These are phyloP conservation scores for Beauveria varroae DNA, from an alignment of 2,329 filamentous ascomycete species.

Conservation along the genomic window DNA sequence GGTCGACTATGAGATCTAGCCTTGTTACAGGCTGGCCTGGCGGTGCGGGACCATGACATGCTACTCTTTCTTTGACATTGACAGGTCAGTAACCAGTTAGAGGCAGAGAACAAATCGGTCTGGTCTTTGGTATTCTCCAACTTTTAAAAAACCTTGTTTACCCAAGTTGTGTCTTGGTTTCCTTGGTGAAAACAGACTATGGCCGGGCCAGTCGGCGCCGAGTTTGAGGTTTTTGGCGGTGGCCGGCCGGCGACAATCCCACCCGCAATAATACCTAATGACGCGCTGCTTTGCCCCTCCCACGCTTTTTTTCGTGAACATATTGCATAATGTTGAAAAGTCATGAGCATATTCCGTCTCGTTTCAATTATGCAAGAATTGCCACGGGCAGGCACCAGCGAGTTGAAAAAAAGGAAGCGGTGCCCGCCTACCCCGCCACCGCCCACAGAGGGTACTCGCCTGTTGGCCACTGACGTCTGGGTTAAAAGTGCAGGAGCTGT, in stretches of 20 bases:
- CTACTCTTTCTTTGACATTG: background rate
- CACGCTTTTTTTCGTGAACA: background rate
- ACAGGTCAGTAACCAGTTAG: too few relatives aligned
- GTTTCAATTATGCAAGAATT: conserved; percentile 6
- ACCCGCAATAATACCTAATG: background rate
- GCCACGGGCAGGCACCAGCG: background rate
- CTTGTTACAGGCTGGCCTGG: conserved; percentile 20
- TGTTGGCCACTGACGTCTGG: background rate
- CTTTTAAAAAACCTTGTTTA: background rate
- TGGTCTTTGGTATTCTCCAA: background rate
- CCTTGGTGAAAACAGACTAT: background rate
- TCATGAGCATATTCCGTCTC: conserved; percentile 7
- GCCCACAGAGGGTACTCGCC: background rate
- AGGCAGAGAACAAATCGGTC: too few relatives aligned
- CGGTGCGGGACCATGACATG: conserved; percentile 15
- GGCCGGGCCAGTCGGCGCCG: background rate
- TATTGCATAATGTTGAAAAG: background rate
- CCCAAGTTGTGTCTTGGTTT: background rate
- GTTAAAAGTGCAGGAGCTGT: too few relatives aligned
- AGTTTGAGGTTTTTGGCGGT: background rate
- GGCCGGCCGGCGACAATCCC: background rate
- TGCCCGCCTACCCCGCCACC: background rate
- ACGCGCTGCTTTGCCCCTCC: background rate
- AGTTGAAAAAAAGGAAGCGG: background rate
- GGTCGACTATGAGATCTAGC: conserved; percentile 19